These are phyloP conservation scores for Rhynchosporium graminicola DNA, from an alignment of 2,329 filamentous ascomycete species.

Conservation along the genomic window DNA sequence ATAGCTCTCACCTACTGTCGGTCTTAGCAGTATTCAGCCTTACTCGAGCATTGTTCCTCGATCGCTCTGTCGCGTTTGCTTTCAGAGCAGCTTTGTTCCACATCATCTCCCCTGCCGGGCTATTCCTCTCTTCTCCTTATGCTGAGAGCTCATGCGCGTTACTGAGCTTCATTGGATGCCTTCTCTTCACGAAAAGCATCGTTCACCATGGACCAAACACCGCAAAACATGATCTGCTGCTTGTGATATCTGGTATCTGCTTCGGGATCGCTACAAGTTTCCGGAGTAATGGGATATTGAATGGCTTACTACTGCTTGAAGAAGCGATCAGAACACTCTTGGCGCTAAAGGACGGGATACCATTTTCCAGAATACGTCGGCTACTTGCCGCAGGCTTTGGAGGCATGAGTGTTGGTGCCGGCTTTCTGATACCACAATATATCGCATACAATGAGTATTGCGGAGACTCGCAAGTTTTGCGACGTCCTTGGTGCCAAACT, in stretches of 20 bases:
- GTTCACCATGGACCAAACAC: slow-evolving; percentile 40
- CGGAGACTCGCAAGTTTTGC: slow-evolving; percentile 35
- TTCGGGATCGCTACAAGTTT: slow-evolving; percentile 75
- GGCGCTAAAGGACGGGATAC: slow-evolving; percentile 46
- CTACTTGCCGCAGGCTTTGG: slow-evolving; percentile 62
- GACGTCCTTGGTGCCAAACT: slow-evolving; percentile 72
- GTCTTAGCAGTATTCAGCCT: slow-evolving; percentile 72
- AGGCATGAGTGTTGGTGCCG: slow-evolving; percentile 66
- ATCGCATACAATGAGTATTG: slow-evolving; percentile 77
- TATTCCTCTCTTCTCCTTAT: slow-evolving; percentile 88
- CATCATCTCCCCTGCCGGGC: slow-evolving; percentile 80
- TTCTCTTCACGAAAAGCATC: slow-evolving; percentile 62
- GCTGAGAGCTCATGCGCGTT: slow-evolving; percentile 78
- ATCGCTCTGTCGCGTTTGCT: slow-evolving; percentile 50
- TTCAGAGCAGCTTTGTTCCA: slow-evolving; percentile 74
- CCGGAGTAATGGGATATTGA: slow-evolving; percentile 84
- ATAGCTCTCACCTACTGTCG: slow-evolving; percentile 74
- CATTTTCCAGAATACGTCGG: slow-evolving; percentile 49
- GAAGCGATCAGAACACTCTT: slow-evolving; percentile 57
- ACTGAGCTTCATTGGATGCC: slow-evolving; percentile 72
- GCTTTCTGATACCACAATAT: slow-evolving; percentile 71
- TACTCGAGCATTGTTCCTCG: slow-evolving; percentile 55
- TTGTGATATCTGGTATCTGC: slow-evolving; percentile 63
- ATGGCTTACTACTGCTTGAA: slow-evolving; percentile 67
- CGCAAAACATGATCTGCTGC: slow-evolving; percentile 46